These are phyloP conservation scores for Galerina sulciceps DNA, from an alignment of 768 basidiomycete species.

Conservation along the genomic window DNA sequence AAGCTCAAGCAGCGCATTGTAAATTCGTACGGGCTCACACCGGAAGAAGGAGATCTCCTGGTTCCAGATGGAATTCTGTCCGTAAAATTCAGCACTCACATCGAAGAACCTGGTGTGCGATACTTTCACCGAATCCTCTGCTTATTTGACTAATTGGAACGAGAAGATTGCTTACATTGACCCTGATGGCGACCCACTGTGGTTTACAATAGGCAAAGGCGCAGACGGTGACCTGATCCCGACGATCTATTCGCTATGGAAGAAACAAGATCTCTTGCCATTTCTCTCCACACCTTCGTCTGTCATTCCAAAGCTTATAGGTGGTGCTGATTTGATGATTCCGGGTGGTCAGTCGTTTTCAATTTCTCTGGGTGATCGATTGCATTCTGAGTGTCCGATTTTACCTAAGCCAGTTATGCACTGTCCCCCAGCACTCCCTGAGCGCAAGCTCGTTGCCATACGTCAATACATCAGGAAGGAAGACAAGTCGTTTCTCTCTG, in stretches of 20 bases:
- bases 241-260: slow-evolving; percentile 86
- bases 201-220: slow-evolving; percentile 77
- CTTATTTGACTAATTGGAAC: slow-evolving; percentile 1
- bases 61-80: slow-evolving; percentile 77
- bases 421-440: slow-evolving; percentile 36
- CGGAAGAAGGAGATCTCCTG: slow-evolving; percentile 68
- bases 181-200: slow-evolving; percentile 71
- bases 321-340: slow-evolving; percentile 89
- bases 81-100: slow-evolving; percentile 69
- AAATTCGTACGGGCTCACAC: slow-evolving; percentile 45
- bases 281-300: slow-evolving; percentile 70
- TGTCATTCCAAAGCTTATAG: slow-evolving; percentile 72
- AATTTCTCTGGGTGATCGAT: not conserved
- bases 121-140: not conserved
- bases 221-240: slow-evolving; percentile 67
- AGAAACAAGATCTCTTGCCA: slow-evolving; percentile 68
- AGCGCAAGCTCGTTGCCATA: slow-evolving; percentile 68
- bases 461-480: slow-evolving; percentile 47
- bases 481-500: slow-evolving; percentile 40
- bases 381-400: slow-evolving; percentile 3
- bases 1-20: slow-evolving; percentile 69
- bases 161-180: slow-evolving; percentile 66
- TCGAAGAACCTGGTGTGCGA: slow-evolving; percentile 68
- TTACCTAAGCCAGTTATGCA: slow-evolving; percentile 60
- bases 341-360: slow-evolving; percentile 66